Evolutionary conservation across 2,329 filamentous ascomycete species (phyloP).

Genomic region (Verticillium zaregamsianum): DNA sequence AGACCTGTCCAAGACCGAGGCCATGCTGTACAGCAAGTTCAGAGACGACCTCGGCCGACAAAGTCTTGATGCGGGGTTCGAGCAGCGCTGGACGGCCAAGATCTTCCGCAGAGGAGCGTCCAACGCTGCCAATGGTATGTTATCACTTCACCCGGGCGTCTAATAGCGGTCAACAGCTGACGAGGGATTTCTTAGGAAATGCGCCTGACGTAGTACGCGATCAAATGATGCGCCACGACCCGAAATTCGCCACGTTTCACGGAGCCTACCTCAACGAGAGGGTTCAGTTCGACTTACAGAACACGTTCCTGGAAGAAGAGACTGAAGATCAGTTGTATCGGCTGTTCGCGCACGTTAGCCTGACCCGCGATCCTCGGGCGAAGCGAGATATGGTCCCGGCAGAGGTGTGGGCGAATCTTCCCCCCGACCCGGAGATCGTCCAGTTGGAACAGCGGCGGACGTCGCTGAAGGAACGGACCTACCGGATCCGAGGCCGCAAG

Average conservation of each 20-base stretch:
- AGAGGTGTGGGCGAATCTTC: constrained; percentile 19
- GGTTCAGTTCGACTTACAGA: constrained; percentile 22
- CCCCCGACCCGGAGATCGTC: constrained; percentile 20
- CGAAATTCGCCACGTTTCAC: constrained; percentile 20
- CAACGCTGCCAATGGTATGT: constrained; percentile 18
- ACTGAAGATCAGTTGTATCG: constrained; percentile 16
- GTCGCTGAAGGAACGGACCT: constrained; percentile 19
- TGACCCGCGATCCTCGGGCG: constrained; percentile 21
- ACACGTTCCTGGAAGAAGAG: constrained; percentile 19
- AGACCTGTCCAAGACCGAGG: constrained; percentile 11
- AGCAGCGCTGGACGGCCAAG: constrained; percentile 13
- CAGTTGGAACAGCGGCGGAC: constrained; percentile 15
- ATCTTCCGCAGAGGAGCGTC: constrained; percentile 15
- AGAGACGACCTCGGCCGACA: constrained; percentile 19
- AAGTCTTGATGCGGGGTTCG: constrained; percentile 16
- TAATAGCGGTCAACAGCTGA: not conserved
- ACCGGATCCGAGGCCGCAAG: constrained; percentile 15
- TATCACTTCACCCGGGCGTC: not conserved
- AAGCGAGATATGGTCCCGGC: constrained; percentile 23
- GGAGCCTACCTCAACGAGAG: constrained; percentile 23
- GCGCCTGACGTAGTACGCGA: constrained; percentile 20
- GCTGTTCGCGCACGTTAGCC: constrained; percentile 19
- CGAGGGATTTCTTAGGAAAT: constrained; percentile 12
- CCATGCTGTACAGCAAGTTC: constrained; percentile 21
- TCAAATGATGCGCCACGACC: constrained; percentile 24